These are phyloP conservation scores for Meripilus lineatus DNA, from an alignment of 1,284 basidiomycete species.

Conservation along the genomic window DNA sequence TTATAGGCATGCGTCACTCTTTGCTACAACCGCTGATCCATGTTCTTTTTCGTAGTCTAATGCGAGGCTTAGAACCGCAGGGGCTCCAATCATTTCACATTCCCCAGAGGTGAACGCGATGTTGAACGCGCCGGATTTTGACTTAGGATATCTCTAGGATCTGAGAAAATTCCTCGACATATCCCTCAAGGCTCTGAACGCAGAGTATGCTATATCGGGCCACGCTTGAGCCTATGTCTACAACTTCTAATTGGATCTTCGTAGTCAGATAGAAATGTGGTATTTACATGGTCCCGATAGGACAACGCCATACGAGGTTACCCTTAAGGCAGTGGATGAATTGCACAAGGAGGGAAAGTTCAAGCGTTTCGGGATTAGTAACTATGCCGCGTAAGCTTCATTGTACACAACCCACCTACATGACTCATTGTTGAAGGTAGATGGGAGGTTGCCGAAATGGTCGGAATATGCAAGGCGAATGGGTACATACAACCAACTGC, in stretches of 20 bases:
- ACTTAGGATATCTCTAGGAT: no score
- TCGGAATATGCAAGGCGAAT: slow-evolving; percentile 46
- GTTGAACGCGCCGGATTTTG: no score
- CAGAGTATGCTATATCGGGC: slow-evolving; percentile 32
- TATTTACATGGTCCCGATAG: slow-evolving; percentile 55
- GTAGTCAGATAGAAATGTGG: slow-evolving; percentile 37
- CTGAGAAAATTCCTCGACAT: slow-evolving; percentile 39
- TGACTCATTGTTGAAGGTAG: slow-evolving; percentile 8
- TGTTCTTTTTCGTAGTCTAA: neutral
- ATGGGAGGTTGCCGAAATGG: slow-evolving; percentile 63
- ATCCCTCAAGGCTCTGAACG: slow-evolving; percentile 42
- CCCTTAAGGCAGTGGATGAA: slow-evolving; percentile 43
- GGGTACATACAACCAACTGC: slow-evolving; percentile 59
- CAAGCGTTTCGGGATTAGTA: slow-evolving; percentile 46
- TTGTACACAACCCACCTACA: neutral
- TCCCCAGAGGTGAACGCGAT: slow-evolving; percentile 24
- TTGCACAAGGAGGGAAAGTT: slow-evolving; percentile 44
- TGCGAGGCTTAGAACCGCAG: neutral
- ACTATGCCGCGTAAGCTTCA: slow-evolving; percentile 36
- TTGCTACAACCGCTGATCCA: neutral
- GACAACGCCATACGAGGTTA: slow-evolving; percentile 40
- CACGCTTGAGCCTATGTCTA: neutral
- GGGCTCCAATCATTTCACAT: neutral
- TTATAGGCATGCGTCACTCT: slow-evolving; percentile 1
- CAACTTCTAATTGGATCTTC: neutral